Percentiles rank a stretch among this genome's conserved stretches.
Evolutionary conservation across 345 rosid genomes (phyloP).

Genomic region (Ceriops decandra): DNA sequence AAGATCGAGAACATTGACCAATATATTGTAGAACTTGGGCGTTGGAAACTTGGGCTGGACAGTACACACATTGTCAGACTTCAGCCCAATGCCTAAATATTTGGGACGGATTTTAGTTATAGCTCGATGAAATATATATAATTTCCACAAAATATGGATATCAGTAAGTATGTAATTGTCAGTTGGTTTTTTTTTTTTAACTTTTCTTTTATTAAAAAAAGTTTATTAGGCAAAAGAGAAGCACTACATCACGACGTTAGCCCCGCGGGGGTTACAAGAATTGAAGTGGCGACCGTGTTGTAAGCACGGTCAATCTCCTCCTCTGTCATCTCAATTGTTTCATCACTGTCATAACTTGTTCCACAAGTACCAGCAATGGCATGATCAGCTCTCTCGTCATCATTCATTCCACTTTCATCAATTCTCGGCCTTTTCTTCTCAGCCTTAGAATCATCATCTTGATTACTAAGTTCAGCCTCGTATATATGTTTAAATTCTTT

Average conservation of each 20-base stretch:
- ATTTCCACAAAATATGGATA: too few species aligned
- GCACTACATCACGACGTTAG: background rate
- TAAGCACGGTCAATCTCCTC: constrained; percentile 69
- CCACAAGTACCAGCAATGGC: constrained; percentile 14
- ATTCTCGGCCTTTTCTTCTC: constrained; percentile 28
- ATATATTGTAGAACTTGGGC: too few species aligned
- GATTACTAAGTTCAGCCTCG: constrained; percentile 43
- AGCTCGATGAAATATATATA: too few species aligned
- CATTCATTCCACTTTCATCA: constrained; percentile 11
- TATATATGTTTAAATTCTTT: constrained; percentile 56
- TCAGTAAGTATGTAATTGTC: too few species aligned
- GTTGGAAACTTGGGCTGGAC: too few species aligned
- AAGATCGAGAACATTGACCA: too few species aligned
- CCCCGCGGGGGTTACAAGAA: constrained; percentile 1
- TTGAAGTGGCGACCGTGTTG: constrained; percentile 36
- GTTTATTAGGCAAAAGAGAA: too few species aligned
- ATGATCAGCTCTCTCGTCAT: constrained; percentile 13
- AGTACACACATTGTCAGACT: too few species aligned
- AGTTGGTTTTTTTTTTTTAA: too few species aligned
- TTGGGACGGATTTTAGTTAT: too few species aligned
- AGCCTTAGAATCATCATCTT: constrained; percentile 5
- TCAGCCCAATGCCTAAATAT: too few species aligned
- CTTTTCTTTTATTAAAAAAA: too few species aligned
- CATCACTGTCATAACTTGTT: constrained; percentile 63
- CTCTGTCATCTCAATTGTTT: constrained; percentile 88